Conservation (phyloP, 192 early-diverging fungal genomes). For the Rhizoclosmatium globosum region DNA sequence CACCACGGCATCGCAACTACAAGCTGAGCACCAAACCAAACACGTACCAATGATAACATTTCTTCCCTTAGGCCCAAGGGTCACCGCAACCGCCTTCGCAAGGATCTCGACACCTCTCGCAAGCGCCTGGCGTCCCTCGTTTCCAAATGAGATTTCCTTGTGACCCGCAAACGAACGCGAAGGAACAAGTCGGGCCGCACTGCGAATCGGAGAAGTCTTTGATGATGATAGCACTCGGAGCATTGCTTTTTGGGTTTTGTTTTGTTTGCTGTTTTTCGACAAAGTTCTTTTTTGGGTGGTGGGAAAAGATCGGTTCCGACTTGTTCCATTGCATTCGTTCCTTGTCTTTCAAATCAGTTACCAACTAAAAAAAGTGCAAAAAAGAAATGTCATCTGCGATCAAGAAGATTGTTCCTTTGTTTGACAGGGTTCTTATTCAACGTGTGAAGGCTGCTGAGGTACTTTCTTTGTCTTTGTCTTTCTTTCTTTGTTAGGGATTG, state of each 20-base stretch:
- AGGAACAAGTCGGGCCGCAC: background rate
- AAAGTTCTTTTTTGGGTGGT: too few species aligned
- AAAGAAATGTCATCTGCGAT: constrained; percentile 33
- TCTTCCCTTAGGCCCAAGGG: constrained; percentile 98
- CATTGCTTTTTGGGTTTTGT: too few species aligned
- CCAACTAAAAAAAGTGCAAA: background rate
- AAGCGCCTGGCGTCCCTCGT: constrained; percentile 92
- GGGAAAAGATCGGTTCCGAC: too few species aligned
- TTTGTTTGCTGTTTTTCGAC: background rate
- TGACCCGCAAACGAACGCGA: constrained; percentile 54
- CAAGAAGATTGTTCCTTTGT: constrained; percentile 94
- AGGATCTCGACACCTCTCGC: constrained; percentile 96
- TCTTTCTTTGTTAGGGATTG: constrained; percentile 34
- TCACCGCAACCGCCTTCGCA: constrained; percentile 98
- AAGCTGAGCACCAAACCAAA: background rate
- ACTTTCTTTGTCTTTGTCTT: constrained; percentile 16
- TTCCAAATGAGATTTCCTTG: constrained; percentile 98
- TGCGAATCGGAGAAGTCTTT: constrained; percentile 1
- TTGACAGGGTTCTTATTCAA: constrained; percentile 98
- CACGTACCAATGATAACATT: constrained; percentile 90
- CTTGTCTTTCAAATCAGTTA: too few species aligned
- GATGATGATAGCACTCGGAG: background rate
- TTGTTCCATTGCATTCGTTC: too few species aligned
- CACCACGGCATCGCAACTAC: background rate
- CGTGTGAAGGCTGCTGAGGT: constrained; percentile 93